Conservation (phyloP, 129 eudicot species). For the Apium graveolens region DNA sequence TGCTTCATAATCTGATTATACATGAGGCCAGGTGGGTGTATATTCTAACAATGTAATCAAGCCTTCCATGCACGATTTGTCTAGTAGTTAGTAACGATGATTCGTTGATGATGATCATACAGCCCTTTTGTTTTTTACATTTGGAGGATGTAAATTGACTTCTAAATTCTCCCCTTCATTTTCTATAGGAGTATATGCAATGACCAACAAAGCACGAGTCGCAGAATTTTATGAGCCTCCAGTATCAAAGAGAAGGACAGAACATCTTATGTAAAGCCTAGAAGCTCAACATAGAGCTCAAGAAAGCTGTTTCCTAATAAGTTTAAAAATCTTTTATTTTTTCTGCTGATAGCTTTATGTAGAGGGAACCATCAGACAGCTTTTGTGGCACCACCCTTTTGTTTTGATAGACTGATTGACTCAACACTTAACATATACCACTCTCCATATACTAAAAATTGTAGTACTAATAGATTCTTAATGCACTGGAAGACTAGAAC, state of each 20-base stretch:
- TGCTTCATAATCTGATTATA: no score
- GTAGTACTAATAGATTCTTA: neutral
- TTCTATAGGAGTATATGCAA: neutral
- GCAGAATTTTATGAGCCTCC: neutral
- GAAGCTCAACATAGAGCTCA: neutral
- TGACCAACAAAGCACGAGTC: neutral
- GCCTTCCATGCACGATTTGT: no score
- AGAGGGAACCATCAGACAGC: conserved; percentile 4
- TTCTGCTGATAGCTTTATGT: neutral
- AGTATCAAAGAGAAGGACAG: neutral
- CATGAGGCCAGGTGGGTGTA: no score
- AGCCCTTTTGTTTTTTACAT: neutral
- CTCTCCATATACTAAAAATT: neutral
- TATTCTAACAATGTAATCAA: no score
- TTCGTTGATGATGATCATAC: neutral
- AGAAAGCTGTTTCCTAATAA: conserved; percentile 1
- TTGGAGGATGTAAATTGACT: neutral
- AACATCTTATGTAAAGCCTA: neutral
- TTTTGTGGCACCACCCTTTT: neutral
- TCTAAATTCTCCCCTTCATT: neutral
- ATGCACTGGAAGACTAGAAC: neutral
- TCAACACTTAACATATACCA: neutral
- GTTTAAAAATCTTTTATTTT: neutral
- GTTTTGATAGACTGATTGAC: neutral
- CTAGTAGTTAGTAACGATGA: no score